phyloP scores from a whole-genome alignment of 164 flowering plant genomes.

The Taxillus chinensis region DNA sequence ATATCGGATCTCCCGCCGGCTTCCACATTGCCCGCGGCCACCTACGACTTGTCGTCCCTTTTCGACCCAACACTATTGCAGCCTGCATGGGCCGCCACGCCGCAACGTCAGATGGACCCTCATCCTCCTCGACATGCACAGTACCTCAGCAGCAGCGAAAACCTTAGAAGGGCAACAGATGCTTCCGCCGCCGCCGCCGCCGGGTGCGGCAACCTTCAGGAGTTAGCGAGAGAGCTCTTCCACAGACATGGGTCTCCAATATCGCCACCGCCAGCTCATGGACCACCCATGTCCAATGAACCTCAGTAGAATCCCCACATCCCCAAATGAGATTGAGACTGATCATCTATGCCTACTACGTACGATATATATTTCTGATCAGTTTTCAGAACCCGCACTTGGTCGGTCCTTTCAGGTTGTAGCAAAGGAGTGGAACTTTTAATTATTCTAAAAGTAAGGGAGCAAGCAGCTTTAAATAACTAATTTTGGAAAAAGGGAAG shows the following conservation, averaged over 20 bases:
- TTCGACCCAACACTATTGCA: slow-evolving; percentile 37
- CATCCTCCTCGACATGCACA: slow-evolving; percentile 11
- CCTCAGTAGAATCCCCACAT: slow-evolving; percentile 25
- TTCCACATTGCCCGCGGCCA: slow-evolving; percentile 23
- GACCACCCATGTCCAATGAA: slow-evolving; percentile 16
- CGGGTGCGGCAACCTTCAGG: slow-evolving; percentile 40
- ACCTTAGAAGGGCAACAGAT: slow-evolving; percentile 7
- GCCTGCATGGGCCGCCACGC: slow-evolving; percentile 30
- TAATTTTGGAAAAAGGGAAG: background rate
- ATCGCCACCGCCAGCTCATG: slow-evolving; percentile 9
- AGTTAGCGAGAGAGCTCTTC: slow-evolving; percentile 48
- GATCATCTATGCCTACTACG: slow-evolving; percentile 5
- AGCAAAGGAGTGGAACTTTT: background rate
- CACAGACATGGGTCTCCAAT: slow-evolving; percentile 31
- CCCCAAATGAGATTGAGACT: slow-evolving; percentile 19
- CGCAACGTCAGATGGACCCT: slow-evolving; percentile 16
- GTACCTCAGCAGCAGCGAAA: slow-evolving; percentile 6
- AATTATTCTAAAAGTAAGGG: too few species aligned
- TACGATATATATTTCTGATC: too few species aligned
- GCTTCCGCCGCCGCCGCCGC: background rate
- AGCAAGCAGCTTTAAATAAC: background rate
- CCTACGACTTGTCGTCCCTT: slow-evolving; percentile 46
- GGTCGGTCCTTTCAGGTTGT: background rate
- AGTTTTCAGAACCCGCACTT: too few species aligned
- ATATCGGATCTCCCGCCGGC: slow-evolving; percentile 36